Evolutionary conservation across 78 protist species (phyloP).

Genomic region (Parvularia atlantis): DNA sequence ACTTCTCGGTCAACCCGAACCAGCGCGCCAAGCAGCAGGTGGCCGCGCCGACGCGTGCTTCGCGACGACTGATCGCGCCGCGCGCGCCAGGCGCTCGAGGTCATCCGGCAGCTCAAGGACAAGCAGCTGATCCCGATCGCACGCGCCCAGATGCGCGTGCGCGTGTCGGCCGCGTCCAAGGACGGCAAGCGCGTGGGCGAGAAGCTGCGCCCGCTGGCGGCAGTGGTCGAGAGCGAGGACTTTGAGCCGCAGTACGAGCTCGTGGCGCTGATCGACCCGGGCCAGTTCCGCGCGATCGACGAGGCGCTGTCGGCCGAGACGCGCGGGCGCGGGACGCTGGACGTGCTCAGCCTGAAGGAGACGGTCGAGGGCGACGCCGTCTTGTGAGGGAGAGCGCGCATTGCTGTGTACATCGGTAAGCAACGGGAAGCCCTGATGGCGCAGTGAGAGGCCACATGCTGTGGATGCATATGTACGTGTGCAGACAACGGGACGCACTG

Average conservation of each 20-base stretch:
- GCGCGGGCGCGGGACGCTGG: constrained; percentile 1
- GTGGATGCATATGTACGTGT: no score
- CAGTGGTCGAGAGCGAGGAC: constrained; percentile 13
- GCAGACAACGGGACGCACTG: no score
- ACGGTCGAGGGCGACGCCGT: constrained; percentile 24
- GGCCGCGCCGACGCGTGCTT: neutral
- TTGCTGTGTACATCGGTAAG: no score
- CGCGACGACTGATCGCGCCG: neutral
- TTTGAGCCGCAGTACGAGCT: constrained; percentile 27
- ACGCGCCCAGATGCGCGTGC: constrained; percentile 72
- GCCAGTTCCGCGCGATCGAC: neutral
- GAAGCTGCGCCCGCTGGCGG: neutral
- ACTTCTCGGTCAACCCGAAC: constrained; percentile 55
- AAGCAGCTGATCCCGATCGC: constrained; percentile 35
- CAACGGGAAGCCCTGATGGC: no score
- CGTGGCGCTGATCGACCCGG: constrained; percentile 21
- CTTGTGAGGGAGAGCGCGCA: no score
- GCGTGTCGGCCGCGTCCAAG: constrained; percentile 18
- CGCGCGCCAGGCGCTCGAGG: constrained; percentile 64
- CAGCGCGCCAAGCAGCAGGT: constrained; percentile 52
- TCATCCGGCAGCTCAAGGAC: constrained; percentile 35
- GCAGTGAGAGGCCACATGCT: no score
- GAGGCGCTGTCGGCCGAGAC: neutral
- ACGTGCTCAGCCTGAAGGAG: constrained; percentile 4
- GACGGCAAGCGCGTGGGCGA: constrained; percentile 20